Evolutionary conservation across 2,329 filamentous ascomycete genomes (phyloP).

Genomic region (Aquanectria penicillioides): DNA sequence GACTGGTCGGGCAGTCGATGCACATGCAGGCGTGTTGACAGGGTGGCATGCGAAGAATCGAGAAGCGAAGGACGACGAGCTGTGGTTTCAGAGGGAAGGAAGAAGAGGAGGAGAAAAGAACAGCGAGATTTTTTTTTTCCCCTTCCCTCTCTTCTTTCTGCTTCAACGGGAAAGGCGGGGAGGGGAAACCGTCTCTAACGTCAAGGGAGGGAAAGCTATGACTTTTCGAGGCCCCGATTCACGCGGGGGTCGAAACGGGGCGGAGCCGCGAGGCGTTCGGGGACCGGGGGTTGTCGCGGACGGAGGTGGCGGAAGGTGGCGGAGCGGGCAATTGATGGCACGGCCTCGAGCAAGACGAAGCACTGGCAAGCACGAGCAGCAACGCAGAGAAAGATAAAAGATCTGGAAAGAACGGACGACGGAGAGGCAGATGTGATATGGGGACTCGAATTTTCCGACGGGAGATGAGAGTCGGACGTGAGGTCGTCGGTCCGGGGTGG

Average conservation of each 20-base stretch:
- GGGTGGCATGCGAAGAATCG: neutral
- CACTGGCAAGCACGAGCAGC: neutral
- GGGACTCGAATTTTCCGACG: too few species aligned
- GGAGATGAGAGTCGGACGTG: conserved; percentile 38
- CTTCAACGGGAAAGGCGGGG: neutral
- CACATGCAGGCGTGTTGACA: too few species aligned
- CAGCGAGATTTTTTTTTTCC: too few species aligned
- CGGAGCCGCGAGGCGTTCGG: conserved; percentile 39
- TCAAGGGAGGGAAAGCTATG: neutral
- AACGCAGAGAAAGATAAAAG: neutral
- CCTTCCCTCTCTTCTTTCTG: too few species aligned
- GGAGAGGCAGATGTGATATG: neutral
- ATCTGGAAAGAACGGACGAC: neutral
- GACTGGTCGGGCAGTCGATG: too few species aligned
- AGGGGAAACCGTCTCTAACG: neutral
- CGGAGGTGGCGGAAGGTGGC: conserved; percentile 31
- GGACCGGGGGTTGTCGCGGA: conserved; percentile 15
- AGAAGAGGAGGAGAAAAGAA: neutral
- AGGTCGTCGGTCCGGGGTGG: conserved; percentile 28
- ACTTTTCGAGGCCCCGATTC: conserved; percentile 26
- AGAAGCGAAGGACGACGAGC: too few species aligned
- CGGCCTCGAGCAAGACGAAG: neutral
- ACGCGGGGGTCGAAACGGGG: conserved; percentile 35
- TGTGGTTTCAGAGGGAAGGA: too few species aligned
- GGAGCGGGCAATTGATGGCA: conserved; percentile 16